Conservation (phyloP, 305 asterid genomes). For the Fraxinus angustifolia region DNA sequence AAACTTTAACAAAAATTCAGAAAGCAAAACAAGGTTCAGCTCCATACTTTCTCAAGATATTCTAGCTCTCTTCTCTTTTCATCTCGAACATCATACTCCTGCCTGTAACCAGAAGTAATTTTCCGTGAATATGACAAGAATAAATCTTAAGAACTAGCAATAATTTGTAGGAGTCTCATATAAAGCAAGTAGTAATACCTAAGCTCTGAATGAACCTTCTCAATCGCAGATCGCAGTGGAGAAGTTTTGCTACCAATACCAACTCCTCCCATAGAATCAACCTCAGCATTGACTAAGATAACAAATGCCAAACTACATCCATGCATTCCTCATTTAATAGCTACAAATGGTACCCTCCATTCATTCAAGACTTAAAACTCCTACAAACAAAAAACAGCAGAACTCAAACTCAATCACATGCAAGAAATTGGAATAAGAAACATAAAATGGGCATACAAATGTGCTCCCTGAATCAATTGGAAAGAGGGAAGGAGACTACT, state of each 20-base stretch:
- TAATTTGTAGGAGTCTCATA: not conserved
- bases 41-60: slow-evolving; percentile 86
- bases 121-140: slow-evolving; percentile 16
- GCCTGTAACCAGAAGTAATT: slow-evolving; percentile 52
- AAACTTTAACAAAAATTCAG: slow-evolving; percentile 20
- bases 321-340: slow-evolving; percentile 62
- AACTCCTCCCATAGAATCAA: slow-evolving; percentile 62
- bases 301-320: slow-evolving; percentile 64
- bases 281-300: slow-evolving; percentile 51
- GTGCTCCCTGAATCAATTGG: not conserved
- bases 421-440: slow-evolving; percentile 10
- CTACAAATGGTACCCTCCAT: slow-evolving; percentile 44
- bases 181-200: slow-evolving; percentile 35
- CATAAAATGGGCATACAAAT: not conserved
- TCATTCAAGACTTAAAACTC: slow-evolving; percentile 30
- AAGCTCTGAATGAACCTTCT: slow-evolving; percentile 50
- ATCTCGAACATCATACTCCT: slow-evolving; percentile 72
- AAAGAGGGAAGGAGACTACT: not conserved
- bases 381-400: slow-evolving; percentile 27
- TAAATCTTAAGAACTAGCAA: slow-evolving; percentile 9
- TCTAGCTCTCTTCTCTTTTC: slow-evolving; percentile 83
- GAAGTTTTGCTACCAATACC: slow-evolving; percentile 37
- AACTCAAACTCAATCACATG: slow-evolving; percentile 13
- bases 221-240: slow-evolving; percentile 39
- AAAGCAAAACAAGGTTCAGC: slow-evolving; percentile 28